Conservation (phyloP, 2,329 filamentous ascomycete species). For the Fusarium xyrophilum region DNA sequence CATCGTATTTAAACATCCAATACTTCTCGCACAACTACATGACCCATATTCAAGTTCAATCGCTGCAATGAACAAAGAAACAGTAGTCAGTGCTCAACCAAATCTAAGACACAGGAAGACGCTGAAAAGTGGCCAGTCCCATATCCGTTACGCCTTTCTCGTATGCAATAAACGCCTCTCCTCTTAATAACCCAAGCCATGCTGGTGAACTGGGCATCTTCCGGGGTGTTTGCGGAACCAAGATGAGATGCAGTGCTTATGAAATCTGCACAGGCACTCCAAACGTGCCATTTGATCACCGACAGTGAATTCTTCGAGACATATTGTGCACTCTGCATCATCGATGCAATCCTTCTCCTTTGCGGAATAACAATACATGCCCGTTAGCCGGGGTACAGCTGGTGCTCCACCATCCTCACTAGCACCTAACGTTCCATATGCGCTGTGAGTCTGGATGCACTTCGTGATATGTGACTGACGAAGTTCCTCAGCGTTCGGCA, state of each 20-base stretch:
- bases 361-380: slow-evolving; percentile 69
- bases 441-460: slow-evolving; percentile 64
- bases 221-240: slow-evolving; percentile 70
- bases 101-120: slow-evolving; percentile 29
- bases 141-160: slow-evolving; percentile 27
- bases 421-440: slow-evolving; percentile 50
- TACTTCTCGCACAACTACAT: background rate
- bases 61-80: slow-evolving; percentile 25
- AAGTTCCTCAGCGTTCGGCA: slow-evolving; percentile 61
- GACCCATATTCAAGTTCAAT: slow-evolving; percentile 9
- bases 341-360: slow-evolving; percentile 75
- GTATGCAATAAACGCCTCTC: slow-evolving; percentile 31
- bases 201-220: slow-evolving; percentile 70
- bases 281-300: slow-evolving; percentile 69
- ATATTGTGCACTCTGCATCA: slow-evolving; percentile 72
- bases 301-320: slow-evolving; percentile 69
- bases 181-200: slow-evolving; percentile 61
- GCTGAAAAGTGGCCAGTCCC: slow-evolving; percentile 19
- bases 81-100: slow-evolving; percentile 20
- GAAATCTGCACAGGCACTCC: slow-evolving; percentile 72
- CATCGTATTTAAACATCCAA: background rate
- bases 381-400: slow-evolving; percentile 56
- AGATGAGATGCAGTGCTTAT: slow-evolving; percentile 64
- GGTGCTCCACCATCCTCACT: slow-evolving; percentile 41
- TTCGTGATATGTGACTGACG: slow-evolving; percentile 65